These are phyloP conservation scores for Xylaria sp. DNA, from an alignment of 2,329 filamentous ascomycete genomes.

Conservation along the genomic window DNA sequence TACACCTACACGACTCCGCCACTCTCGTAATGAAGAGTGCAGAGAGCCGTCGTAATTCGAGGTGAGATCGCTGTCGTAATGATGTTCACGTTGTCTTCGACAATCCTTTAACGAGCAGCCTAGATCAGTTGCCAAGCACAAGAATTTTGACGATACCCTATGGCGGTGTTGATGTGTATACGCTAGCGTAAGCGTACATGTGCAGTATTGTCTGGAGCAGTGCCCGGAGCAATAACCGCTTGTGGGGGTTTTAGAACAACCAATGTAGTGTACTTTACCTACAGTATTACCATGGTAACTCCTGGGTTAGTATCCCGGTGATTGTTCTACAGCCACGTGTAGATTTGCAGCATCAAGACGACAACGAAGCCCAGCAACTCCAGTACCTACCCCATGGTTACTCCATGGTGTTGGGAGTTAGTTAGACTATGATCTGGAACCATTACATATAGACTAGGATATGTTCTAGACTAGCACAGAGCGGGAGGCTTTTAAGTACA, in stretches of 20 bases:
- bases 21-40: conserved; percentile 11
- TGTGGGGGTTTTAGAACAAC: neutral
- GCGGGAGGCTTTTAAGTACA: conserved; percentile 6
- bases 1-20: conserved; percentile 14
- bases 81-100: conserved; percentile 16
- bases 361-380: neutral
- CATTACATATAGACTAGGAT: neutral
- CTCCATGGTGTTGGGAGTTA: neutral
- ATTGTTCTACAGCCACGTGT: neutral
- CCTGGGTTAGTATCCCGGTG: neutral
- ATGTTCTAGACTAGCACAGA: neutral
- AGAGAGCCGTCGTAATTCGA: conserved; percentile 28
- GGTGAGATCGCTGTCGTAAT: conserved; percentile 26
- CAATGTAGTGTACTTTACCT: neutral
- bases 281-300: neutral
- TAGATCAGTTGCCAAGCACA: conserved; percentile 28
- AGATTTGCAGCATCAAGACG: neutral
- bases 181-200: neutral
- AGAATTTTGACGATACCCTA: neutral
- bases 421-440: no score
- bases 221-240: neutral
- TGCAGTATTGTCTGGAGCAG: neutral
- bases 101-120: conserved; percentile 10
- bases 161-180: neutral
- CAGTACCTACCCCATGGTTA: neutral